Base-by-base conservation (phyloP, 352 stramenopile species). In the Pythium rhizo-oryzae region DNA sequence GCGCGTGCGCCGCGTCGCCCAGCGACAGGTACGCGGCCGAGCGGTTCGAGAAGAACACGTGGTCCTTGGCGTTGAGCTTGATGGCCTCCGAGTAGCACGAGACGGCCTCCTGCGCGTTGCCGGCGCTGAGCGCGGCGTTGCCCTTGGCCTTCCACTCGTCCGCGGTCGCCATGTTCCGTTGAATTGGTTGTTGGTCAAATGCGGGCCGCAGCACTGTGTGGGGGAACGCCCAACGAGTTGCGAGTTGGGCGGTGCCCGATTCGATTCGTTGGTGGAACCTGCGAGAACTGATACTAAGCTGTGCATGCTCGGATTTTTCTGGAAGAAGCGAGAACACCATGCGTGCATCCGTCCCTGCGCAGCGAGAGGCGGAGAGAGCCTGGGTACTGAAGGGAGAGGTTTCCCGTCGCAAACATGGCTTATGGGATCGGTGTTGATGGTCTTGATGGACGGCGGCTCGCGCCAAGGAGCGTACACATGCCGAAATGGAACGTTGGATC, bases 31-130 rank as follows among this genome's bases (percentile, higher is more conserved):
- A 99, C 35, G 98, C 98, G n/a, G 98, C 98, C 62, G 94, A 99
- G 41, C 98, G 92, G 84, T 99, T 99, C 57, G 91, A 99, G 80
- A 96, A 99, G 77, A 99, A 99, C 15, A 99, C 93, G 78, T 99
- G 94, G 78, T 99, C 98, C 67, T 76, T 85, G 59, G 91, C 85
- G 74, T 99, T 91, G 44, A 98, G 67, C 43, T 92, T 91, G 69
- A 99, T 99, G 59, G 98, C 98, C 71, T 98, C 78, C 28, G 96
- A 97, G 87, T 99, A 99, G 71, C 90, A 93, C 61, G 96, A 81
- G 43, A 99, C 98, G 33, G 98, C 98, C 64, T 98, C 90, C 37
- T 98, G 89, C 46, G 93, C 85, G 67, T 99, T 96, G 58, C 96
- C 94, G 5, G 82, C 84, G 75, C 97, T 90, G 56, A 99, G 84